phyloP scores from a whole-genome alignment of 345 rosid species.

The Isatis tinctoria region DNA sequence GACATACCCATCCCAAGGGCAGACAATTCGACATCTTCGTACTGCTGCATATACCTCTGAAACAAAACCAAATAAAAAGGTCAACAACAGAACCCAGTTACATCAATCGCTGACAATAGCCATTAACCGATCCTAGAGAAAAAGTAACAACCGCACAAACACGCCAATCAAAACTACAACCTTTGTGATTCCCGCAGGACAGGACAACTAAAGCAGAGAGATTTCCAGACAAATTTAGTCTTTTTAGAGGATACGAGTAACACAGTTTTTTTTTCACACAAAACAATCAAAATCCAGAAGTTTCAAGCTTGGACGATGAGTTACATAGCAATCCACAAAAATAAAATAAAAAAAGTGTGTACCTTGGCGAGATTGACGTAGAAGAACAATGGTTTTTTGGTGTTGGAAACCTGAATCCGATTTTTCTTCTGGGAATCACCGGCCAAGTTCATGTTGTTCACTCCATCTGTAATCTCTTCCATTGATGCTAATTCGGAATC shows the following conservation, averaged over 20 bases:
- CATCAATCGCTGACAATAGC: not conserved
- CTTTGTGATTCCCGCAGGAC: not conserved
- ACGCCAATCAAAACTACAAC: not conserved
- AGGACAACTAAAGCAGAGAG: not conserved
- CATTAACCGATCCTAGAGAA: not conserved
- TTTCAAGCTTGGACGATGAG: not conserved
- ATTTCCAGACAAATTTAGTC: not conserved
- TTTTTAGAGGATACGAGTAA: not conserved
- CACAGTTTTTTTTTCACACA: not conserved
- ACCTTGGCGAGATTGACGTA: conserved; percentile 95
- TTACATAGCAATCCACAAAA: not conserved
- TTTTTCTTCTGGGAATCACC: conserved; percentile 63
- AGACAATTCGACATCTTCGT: conserved; percentile 77
- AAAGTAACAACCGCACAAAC: not conserved
- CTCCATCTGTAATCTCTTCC: conserved; percentile 82
- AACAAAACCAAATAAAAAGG: not conserved
- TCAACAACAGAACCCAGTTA: not conserved
- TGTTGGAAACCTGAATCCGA: conserved; percentile 90
- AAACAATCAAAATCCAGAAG: not conserved
- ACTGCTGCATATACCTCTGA: conserved; percentile 94
- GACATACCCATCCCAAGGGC: conserved; percentile 90
- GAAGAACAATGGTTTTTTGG: conserved; percentile 90
- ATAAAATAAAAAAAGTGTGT: not conserved
- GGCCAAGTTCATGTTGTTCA: conserved; percentile 48
- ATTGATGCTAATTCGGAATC: conserved; percentile 28